Percentiles rank a stretch among this genome's conserved stretches.
These are phyloP conservation scores for Castanea sativa DNA, from an alignment of 306 rosid species.

Conservation along the genomic window DNA sequence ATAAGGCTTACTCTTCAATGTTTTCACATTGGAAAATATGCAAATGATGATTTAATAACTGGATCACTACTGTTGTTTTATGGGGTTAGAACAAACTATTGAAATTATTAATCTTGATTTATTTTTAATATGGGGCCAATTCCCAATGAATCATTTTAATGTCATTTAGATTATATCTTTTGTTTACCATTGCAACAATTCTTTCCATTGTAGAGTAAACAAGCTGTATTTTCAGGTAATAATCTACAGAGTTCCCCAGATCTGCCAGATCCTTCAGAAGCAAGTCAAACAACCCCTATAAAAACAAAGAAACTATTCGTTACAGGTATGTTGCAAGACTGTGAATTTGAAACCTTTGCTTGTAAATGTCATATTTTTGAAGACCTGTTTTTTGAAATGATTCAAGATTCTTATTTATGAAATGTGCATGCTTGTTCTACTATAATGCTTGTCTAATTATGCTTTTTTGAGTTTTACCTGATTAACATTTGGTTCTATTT, in stretches of 20 bases:
- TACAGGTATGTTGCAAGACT: slow-evolving; percentile 33
- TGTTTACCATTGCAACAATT: neutral
- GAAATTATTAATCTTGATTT: too few species aligned
- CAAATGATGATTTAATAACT: neutral
- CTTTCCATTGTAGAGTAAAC: neutral
- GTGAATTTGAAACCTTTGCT: neutral
- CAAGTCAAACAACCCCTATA: slow-evolving; percentile 27
- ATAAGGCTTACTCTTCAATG: neutral
- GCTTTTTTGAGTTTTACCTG: neutral
- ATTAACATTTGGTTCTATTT: neutral
- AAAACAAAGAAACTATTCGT: slow-evolving; percentile 55
- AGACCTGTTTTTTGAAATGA: neutral
- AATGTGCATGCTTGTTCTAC: neutral
- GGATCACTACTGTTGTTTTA: too few species aligned
- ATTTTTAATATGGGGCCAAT: too few species aligned
- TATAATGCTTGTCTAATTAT: neutral
- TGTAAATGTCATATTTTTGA: neutral
- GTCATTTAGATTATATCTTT: neutral
- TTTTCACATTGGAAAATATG: neutral
- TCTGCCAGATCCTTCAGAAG: slow-evolving; percentile 14
- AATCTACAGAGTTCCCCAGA: neutral
- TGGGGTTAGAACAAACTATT: too few species aligned
- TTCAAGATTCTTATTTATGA: neutral
- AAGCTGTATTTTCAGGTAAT: slow-evolving; percentile 22
- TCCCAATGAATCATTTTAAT: too few species aligned